A percentile compares a stretch with the other conserved stretches of the same genome.
Conservation (phyloP, 2,329 filamentous ascomycete species). For the Ceratocystis colombiana region DNA sequence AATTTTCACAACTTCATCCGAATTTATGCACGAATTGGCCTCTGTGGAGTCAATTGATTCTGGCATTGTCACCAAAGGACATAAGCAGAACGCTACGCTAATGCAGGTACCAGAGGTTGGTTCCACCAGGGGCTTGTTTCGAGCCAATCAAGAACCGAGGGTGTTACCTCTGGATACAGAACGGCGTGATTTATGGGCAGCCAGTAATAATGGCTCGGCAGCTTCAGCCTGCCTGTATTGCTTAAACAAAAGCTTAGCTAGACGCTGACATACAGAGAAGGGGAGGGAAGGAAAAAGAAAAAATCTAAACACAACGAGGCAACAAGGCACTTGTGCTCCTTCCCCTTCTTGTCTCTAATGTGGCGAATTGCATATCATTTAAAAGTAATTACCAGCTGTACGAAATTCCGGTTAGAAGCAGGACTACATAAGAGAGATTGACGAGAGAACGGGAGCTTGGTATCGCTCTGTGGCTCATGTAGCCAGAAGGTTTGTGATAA, state of each 20-base stretch:
- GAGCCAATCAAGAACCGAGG: conserved; percentile 14
- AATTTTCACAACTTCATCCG: conserved; percentile 8
- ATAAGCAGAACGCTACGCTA: conserved; percentile 11
- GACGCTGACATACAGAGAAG: not conserved
- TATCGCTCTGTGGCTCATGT: not conserved
- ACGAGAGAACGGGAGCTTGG: not conserved
- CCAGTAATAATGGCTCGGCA: not conserved
- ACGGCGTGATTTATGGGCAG: not conserved
- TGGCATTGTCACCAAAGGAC: not conserved
- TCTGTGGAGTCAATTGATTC: not conserved
- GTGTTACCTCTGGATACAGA: not conserved
- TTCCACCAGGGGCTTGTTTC: conserved; percentile 4
- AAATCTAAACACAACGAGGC: not conserved
- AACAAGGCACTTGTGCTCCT: not conserved
- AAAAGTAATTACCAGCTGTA: not conserved
- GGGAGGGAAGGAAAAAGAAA: not conserved
- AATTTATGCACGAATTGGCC: conserved; percentile 12
- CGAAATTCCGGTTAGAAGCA: conserved; percentile 9
- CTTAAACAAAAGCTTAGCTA: conserved; percentile 4
- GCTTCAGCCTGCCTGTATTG: not conserved
- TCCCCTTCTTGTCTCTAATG: not conserved
- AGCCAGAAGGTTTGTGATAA: too few species aligned
- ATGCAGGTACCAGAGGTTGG: conserved; percentile 21
- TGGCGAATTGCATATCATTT: not conserved
- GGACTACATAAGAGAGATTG: not conserved